Evolutionary conservation across 306 rosid genomes (phyloP), one percentile per base, ranked within the genome.

Genomic region (Sicyos edulis): DNA sequence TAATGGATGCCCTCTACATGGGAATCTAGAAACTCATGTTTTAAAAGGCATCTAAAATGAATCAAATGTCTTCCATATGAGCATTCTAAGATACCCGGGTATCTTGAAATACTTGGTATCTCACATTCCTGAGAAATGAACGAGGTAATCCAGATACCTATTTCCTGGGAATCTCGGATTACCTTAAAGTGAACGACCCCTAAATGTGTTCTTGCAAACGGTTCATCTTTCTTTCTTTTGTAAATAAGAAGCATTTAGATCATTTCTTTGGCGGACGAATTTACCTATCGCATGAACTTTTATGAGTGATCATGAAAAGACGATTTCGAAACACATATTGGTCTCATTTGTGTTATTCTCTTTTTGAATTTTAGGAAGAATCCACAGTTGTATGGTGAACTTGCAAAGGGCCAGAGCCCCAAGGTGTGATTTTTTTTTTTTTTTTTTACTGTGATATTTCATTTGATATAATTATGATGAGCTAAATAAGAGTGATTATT

Each of bases 341-440:
- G 24, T 4, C 26, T 63, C 54, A 19, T 13, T 44, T 60, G 45
- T 51, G 53, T 74, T 78, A 74, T 80, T 75, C 10, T 68, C 17
- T 40, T 5, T 64, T 4, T 17, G 37, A 40, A 22, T 40, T 44
- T 58, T 91, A 95, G 99, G 77, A 83, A 74, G 67, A 91, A 81
- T 42, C 97, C 99, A 17, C 95, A 87, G 51, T 83, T 95, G 70
- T 87, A 82, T 78, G 84, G 84, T 20, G 97, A 95, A 80, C 97
- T 95, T 65, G 91, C 99, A 80, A 89, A 86, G 69, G 99, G 99
- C 54, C 99, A 95, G 75, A 80, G 88, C 75, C 99, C 99, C 80
- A 83, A 79, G 96, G 98, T 90, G 78, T 17, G 16, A 20, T n/a
- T 44, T 19, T 65, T 44, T 12, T 6, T 67, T 66, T 44, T 3